Evolutionary conservation across 805 yeast genomes (phyloP), one percentile per base, ranked within the genome.

Genomic region (Scheffersomyces coipomensis): DNA sequence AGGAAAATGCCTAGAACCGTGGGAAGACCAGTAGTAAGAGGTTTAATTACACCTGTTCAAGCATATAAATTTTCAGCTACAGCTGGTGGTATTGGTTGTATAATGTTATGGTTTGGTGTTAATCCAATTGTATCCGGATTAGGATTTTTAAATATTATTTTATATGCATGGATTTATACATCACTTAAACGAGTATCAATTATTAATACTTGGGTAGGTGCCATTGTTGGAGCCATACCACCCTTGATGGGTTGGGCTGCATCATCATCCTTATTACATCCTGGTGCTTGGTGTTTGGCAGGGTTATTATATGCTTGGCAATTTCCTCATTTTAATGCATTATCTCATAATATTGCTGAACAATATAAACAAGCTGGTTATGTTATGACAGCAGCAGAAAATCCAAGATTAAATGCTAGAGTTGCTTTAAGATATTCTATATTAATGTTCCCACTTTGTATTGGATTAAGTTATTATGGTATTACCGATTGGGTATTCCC

Each of bases 181-280:
- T 84, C 97, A 0, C 66, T 93, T 58, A 93, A 93, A 57, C 75
- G 99, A 40, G 78, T 73, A 43, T 82, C 87, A 18, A 91, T 93
- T 37, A 59, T 86, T 29, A 93, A 93, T 61, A 93, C 99, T 0
- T 93, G 99, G 99, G 93, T 93, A 2, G 99, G 99, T 15, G 99
- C 99, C 0, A 60, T 93, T n/a, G 99, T 93, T 3, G 99, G 99
- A 3, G 99, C 97, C 0, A 86, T 93, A 34, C 99, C 99, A 0
- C 99, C 99, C 16, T 73, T 93, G 36, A 93, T 93, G 99, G 99
- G 99, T 2, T 93, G 99, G 99, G 97, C 96, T 2, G 73, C 74
- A 1, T 85, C 96, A 10, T 79, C 88, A 3, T 78, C 89, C 1
- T 64, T 90, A 26, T 49, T 75, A 2, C 87, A 88, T 46, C 97